Percentiles rank a stretch among this genome's conserved stretches.
Evolutionary conservation across 2,329 filamentous ascomycete genomes (phyloP).

Genomic region (Fusarium musae): DNA sequence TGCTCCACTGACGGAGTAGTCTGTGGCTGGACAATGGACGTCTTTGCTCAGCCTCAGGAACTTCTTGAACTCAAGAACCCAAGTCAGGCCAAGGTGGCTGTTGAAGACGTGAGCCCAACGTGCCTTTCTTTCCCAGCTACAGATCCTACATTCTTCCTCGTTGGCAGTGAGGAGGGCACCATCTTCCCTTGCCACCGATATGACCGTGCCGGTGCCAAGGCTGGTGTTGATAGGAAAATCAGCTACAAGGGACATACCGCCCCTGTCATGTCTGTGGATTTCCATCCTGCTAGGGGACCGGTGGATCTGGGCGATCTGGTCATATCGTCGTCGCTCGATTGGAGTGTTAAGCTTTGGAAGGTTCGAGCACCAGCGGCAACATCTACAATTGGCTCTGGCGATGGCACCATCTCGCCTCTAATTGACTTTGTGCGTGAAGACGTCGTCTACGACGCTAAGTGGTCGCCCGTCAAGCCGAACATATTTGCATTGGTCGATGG

Average conservation of each 20-base stretch:
- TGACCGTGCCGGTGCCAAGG: conserved; percentile 96
- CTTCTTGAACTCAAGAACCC: conserved; percentile 88
- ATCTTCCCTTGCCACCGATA: conserved; percentile 98
- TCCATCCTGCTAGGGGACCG: conserved; percentile 91
- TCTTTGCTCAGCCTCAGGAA: conserved; percentile 96
- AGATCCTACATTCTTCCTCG: conserved; percentile 96
- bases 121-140: conserved; percentile 94
- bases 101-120: conserved; percentile 93
- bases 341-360: conserved; percentile 98
- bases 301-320: conserved; percentile 95
- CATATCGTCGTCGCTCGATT: conserved; percentile 91
- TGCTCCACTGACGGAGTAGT: conserved; percentile 96
- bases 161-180: conserved; percentile 94
- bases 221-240: conserved; percentile 89
- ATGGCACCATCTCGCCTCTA: conserved; percentile 74
- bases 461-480: conserved; percentile 93
- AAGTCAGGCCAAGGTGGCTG: conserved; percentile 77
- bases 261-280: conserved; percentile 95
- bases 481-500: conserved; percentile 96
- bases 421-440: conserved; percentile 95
- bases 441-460: conserved; percentile 94
- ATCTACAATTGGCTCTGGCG: conserved; percentile 65
- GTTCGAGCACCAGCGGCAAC: conserved; percentile 83
- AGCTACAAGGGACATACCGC: conserved; percentile 91
- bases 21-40: conserved; percentile 97